Evolutionary conservation across 2,329 filamentous ascomycete species (phyloP).

Genomic region (Aureobasidium sp.): DNA sequence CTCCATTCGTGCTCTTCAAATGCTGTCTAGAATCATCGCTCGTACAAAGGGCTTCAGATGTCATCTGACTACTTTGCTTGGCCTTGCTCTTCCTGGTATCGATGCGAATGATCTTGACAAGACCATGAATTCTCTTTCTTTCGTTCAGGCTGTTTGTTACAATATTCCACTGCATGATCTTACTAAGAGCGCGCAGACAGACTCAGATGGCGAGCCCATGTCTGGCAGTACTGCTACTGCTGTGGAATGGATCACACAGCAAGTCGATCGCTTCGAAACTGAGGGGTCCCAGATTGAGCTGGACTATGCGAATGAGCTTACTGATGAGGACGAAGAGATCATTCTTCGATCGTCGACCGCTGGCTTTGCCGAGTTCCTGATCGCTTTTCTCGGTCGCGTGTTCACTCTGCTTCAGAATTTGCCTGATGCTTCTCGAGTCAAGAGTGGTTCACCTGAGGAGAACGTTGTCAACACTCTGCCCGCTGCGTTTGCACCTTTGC

Average conservation of each 20-base stretch:
- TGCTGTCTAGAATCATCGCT: constrained; percentile 85
- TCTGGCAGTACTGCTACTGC: constrained; percentile 51
- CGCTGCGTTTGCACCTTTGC: constrained; percentile 80
- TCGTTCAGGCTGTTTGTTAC: constrained; percentile 92
- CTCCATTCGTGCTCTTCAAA: constrained; percentile 83
- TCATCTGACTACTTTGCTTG: constrained; percentile 89
- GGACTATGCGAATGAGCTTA: constrained; percentile 75
- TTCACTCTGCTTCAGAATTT: constrained; percentile 94
- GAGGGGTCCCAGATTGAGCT: constrained; percentile 80
- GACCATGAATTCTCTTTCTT: constrained; percentile 87
- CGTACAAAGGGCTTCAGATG: constrained; percentile 94
- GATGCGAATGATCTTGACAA: constrained; percentile 97
- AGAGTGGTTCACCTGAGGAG: constrained; percentile 88
- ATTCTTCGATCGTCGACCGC: constrained; percentile 92
- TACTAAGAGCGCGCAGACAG: constrained; percentile 47
- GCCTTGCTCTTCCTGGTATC: constrained; percentile 85
- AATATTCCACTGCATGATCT: constrained; percentile 89
- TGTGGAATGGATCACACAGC: constrained; percentile 85
- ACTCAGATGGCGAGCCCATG: constrained; percentile 28
- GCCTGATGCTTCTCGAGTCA: constrained; percentile 79
- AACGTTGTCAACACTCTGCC: constrained; percentile 94
- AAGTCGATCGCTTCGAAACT: constrained; percentile 88
- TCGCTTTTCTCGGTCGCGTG: constrained; percentile 84
- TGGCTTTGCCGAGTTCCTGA: constrained; percentile 85
- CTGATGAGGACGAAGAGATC: constrained; percentile 76